Evolutionary conservation across 1,284 basidiomycete species (phyloP), one percentile per base, ranked within the genome.

Genomic region (Singerocomus inundabilis): DNA sequence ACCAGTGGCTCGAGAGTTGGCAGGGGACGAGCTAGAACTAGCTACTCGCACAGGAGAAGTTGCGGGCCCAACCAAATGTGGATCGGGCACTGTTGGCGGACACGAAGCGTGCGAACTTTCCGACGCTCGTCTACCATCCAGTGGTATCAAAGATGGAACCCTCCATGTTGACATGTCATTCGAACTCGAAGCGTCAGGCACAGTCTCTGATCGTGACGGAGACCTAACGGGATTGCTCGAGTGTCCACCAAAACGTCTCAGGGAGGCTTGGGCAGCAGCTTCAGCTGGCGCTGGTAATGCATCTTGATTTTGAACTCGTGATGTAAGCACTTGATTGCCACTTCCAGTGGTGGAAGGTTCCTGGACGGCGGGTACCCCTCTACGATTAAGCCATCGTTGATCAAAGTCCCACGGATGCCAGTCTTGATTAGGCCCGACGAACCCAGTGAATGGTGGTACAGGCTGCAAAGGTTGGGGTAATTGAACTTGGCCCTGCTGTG

Each of bases 351-450:
- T 29, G 44, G 57, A 48, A 38, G 53, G 32, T 18, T 46, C 53
- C 16, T 35, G 54, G 13, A 43, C 8, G 31, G 48, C 15, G 28
- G 38, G 40, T 35, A 36, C 36, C 15, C n/a, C 44, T 24, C 56
- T 52, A 24, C 47, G 55, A 47, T 63, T 38, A 35, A 64, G 58
- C 63, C 59, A 63, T 37, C 62, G 64, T 15, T 54, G 71, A 52
- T 73, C 70, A 25, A 69, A 54, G 34, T 69, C 70, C 84, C 84
- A 87, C 24, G 75, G 76, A 49, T 79, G 80, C 81, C 83, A 86
- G 16, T 68, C 72, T n/a, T 78, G 80, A 33, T 75, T 78, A 15
- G 84, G 84, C 4, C 82, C 82, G 33, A 75, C 70, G 55, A 85
- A 87, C 6, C 85, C 85, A 52, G 66, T 54, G 52, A 77, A 79